Evolutionary conservation across 768 basidiomycete species (phyloP), one percentile per base, ranked within the genome.

Genomic region (Naganishia randhawae): DNA sequence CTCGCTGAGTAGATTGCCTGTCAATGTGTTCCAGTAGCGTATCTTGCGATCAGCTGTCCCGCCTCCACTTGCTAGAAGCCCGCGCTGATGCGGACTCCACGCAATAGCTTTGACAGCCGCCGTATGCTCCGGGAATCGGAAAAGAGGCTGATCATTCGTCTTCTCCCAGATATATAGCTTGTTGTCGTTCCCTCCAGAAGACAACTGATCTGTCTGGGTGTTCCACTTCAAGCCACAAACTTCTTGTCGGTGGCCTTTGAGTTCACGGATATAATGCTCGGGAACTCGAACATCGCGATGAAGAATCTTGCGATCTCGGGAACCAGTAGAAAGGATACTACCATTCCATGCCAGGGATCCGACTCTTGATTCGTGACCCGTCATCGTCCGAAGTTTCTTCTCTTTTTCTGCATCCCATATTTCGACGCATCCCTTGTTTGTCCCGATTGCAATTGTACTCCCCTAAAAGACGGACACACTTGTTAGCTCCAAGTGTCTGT

Each of bases 21-120:
- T 91, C 39, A 85, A 82, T 8, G 89, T 90, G 77, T 99, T 98
- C 95, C 96, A 99, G 77, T 96, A 97, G 68, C 94, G 84, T 51
- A 99, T 93, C 76, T 93, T 95, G 80, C 94, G 95, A 78, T 98
- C 96, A 73, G 96, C 93, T n/a, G 95, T 99, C 9, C 95, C 96
- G 11, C 95, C 95, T 6, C 96, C 96, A 8, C 90, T 92, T 0
- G 95, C 96, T 37, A 98, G 81, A 1, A 97, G 85, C 1, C 93
- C 92, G 13, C 88, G 83, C 51, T 95, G 84, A 80, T 99, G 96
- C 7, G 95, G 94, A 79, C 92, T 94, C 95, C 96, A 99, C 7
- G 95, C 93, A 32, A 99, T 87, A 6, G 95, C 95, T 75, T 98
- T 98, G 65, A 99, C 95, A 3, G 95, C 95, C 1, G 96, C 95